Percentiles rank a stretch among this genome's conserved stretches.
These are phyloP conservation scores for Nicotiana otophora DNA, from an alignment of 257 asterid genomes.

Conservation along the genomic window DNA sequence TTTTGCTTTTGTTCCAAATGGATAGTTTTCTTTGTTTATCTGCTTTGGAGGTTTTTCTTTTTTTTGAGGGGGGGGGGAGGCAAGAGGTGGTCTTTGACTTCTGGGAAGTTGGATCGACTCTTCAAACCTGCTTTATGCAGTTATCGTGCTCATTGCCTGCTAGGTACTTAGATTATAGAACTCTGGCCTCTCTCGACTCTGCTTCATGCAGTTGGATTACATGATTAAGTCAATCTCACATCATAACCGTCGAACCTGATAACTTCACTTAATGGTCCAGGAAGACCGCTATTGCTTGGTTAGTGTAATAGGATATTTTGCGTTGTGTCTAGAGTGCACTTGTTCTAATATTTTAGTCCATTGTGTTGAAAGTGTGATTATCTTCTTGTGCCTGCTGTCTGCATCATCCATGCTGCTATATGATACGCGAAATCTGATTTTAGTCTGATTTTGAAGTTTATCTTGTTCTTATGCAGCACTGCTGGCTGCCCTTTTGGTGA, in stretches of 20 bases:
- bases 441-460: not conserved
- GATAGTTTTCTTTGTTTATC: too few relatives aligned
- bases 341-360: not conserved
- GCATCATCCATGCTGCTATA: not conserved
- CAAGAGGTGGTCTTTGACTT: too few relatives aligned
- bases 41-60: too few relatives aligned
- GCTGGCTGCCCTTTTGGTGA: constrained; percentile 70
- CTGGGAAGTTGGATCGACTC: too few relatives aligned
- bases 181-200: not conserved
- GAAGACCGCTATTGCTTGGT: not conserved
- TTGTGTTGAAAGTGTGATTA: not conserved
- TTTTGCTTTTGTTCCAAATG: not conserved
- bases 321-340: not conserved
- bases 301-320: not conserved
- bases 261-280: not conserved
- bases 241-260: not conserved
- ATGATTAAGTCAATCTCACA: not conserved
- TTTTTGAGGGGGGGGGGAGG: too few relatives aligned
- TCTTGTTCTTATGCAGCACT: constrained; percentile 38
- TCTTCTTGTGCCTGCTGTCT: not conserved
- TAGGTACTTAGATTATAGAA: too few relatives aligned
- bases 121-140: too few relatives aligned
- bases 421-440: not conserved
- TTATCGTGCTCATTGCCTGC: too few relatives aligned
- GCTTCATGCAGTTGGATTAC: not conserved